Evolutionary conservation across 2,329 filamentous ascomycete genomes (phyloP), one percentile per base, ranked within the genome.

Genomic region (Anthostomella pinea): DNA sequence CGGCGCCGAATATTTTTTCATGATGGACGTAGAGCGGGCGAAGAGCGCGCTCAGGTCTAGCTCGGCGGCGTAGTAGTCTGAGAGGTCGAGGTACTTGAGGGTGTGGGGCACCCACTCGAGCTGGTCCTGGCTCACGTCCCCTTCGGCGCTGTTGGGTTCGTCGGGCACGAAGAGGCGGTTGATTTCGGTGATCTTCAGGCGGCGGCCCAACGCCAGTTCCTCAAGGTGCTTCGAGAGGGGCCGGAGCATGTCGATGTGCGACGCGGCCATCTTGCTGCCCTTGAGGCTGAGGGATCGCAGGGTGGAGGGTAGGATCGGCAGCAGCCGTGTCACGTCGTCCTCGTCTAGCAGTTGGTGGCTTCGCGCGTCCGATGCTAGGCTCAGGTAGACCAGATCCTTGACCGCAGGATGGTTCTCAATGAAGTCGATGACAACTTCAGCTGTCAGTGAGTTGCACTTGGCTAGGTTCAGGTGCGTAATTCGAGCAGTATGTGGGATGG

Each of bases 381-480:
- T 90, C 41, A 93, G 69, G 51, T 82, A 88, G 20, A 84, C 72
- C 17, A 93, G 69, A 20, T 75, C 68, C 40, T 69, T 74, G 27
- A 80, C 81, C 3, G 86, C 81, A 2, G 85, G 83, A 55, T 91
- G 86, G 18, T 74, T 76, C 10, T 75, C 71, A 41, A 91, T 62
- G 56, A 91, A 90, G 39, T 82, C 70, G 43, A 88, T 78, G 11
- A 91, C 77, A 7, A 67, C 75, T 10, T 76, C 66, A 1, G 85
- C 80, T 8, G 78, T 77, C 35, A 93, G 70, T 35, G 79, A 72
- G 34, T 77, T 80, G 68, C 87, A 91, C 62, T 85, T 87, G 45
- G 83, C 79, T 30, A 93, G 66, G 54, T 88, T 90, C 35, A 93
- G 67, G 57, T 93, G 87, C 1, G 83, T 89, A 46, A 91, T 73